Evolutionary conservation across 2,329 filamentous ascomycete genomes (phyloP).

Genomic region (Calonectria hongkongensis): DNA sequence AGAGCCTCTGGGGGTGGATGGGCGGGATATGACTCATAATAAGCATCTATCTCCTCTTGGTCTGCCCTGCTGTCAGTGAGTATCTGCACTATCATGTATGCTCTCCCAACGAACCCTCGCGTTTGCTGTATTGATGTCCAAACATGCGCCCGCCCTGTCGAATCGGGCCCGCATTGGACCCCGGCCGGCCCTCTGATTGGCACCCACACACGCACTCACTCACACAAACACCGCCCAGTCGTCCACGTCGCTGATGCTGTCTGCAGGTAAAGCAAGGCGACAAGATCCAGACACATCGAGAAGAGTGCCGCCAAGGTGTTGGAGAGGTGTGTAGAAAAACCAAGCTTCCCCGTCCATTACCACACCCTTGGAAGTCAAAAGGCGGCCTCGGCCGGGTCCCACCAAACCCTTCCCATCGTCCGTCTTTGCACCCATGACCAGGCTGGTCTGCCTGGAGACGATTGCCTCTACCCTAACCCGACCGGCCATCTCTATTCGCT

Average conservation of each 20-base stretch:
- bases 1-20: constrained; percentile 44
- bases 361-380: constrained; percentile 38
- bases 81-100: constrained; percentile 50
- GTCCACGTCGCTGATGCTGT: constrained; percentile 52
- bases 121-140: constrained; percentile 57
- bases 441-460: constrained; percentile 38
- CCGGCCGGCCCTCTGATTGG: constrained; percentile 55
- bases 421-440: constrained; percentile 38
- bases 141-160: constrained; percentile 53
- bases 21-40: constrained; percentile 53
- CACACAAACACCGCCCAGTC: constrained; percentile 44
- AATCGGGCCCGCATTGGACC: constrained; percentile 54
- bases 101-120: constrained; percentile 54
- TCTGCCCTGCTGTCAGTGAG: constrained; percentile 47
- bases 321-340: constrained; percentile 46
- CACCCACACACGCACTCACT: constrained; percentile 46
- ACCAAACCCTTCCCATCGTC: constrained; percentile 46
- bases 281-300: constrained; percentile 36
- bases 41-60: constrained; percentile 42
- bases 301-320: constrained; percentile 41
- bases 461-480: constrained; percentile 48
- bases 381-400: constrained; percentile 41
- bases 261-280: constrained; percentile 41
- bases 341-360: constrained; percentile 27
- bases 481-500: constrained; percentile 48